Conservation (phyloP, 495 filamentous ascomycete species). For the Aspergillus steynii region DNA sequence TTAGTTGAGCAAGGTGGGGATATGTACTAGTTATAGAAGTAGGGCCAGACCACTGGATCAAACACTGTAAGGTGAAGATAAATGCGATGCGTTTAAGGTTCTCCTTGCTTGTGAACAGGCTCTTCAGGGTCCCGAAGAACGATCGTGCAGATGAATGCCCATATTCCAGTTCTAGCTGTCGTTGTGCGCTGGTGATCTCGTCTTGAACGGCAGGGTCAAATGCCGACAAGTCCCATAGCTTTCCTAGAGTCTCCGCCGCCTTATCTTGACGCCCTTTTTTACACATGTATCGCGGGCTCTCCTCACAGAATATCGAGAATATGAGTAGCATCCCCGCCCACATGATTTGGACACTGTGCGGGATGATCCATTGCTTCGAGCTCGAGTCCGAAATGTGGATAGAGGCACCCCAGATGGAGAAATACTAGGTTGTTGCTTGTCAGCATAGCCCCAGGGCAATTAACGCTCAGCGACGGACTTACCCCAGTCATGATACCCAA, state of each 20-base stretch:
- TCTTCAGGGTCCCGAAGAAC: conserved; percentile 46
- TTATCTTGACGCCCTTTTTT: conserved; percentile 41
- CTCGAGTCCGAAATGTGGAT: conserved; percentile 49
- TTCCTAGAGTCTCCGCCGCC: conserved; percentile 43
- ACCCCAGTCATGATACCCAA: conserved; percentile 57
- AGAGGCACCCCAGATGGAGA: conserved; percentile 51
- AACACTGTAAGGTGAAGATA: conserved; percentile 50
- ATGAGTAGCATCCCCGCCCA: conserved; percentile 56
- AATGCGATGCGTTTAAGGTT: conserved; percentile 57
- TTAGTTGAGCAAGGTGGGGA: too few species aligned
- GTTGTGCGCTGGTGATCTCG: conserved; percentile 52
- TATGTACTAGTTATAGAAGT: conserved; percentile 44
- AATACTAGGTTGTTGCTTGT: conserved; percentile 16
- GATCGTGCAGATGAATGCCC: conserved; percentile 44
- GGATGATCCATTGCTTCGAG: conserved; percentile 52
- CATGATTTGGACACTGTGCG: conserved; percentile 60
- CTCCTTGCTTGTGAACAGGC: conserved; percentile 48
- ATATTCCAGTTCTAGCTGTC: conserved; percentile 49
- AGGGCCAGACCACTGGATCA: conserved; percentile 64
- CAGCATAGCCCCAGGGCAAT: neutral
- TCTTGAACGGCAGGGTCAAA: conserved; percentile 49
- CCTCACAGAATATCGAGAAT: conserved; percentile 51
- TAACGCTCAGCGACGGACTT: neutral
- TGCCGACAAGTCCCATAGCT: conserved; percentile 48
- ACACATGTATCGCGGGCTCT: conserved; percentile 60